Percentiles rank a stretch among this genome's conserved stretches.
Evolutionary conservation across 164 flowering plant genomes (phyloP).

Genomic region (Taxillus chinensis): DNA sequence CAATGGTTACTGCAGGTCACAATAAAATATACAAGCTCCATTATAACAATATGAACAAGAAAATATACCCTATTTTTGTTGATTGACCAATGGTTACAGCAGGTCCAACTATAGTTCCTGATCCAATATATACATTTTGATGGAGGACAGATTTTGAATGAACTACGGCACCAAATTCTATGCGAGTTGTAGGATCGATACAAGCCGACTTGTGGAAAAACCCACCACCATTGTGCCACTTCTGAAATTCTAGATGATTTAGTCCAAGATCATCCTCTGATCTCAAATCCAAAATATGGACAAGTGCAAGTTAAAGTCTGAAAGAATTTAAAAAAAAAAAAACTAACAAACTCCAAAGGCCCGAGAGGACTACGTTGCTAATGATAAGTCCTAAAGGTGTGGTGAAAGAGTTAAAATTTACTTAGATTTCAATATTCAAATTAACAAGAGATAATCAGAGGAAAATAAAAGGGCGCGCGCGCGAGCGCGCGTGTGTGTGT

Average conservation of each 20-base stretch:
- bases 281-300: constrained; percentile 8
- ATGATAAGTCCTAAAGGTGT: too few species aligned
- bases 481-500: too few species aligned
- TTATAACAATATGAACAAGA: background rate
- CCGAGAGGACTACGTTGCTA: too few species aligned
- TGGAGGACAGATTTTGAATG: constrained; percentile 48
- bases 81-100: constrained; percentile 56
- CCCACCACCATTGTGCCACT: constrained; percentile 85
- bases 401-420: too few species aligned
- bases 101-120: constrained; percentile 77
- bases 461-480: too few species aligned
- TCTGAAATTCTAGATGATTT: constrained; percentile 29
- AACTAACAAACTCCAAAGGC: too few species aligned
- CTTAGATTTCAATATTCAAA: too few species aligned
- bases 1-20: background rate
- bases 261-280: constrained; percentile 16
- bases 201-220: constrained; percentile 49
- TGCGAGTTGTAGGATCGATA: constrained; percentile 43
- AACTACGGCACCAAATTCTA: constrained; percentile 71
- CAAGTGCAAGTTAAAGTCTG: too few species aligned
- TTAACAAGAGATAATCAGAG: too few species aligned
- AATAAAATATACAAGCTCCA: background rate
- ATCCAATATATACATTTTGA: constrained; percentile 50
- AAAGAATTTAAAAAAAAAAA: too few species aligned
- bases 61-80: constrained; percentile 61